Percentiles rank a stretch among this genome's conserved stretches.
These are phyloP conservation scores for Naegleria fowleri DNA, from an alignment of 208 protist species.

Conservation along the genomic window DNA sequence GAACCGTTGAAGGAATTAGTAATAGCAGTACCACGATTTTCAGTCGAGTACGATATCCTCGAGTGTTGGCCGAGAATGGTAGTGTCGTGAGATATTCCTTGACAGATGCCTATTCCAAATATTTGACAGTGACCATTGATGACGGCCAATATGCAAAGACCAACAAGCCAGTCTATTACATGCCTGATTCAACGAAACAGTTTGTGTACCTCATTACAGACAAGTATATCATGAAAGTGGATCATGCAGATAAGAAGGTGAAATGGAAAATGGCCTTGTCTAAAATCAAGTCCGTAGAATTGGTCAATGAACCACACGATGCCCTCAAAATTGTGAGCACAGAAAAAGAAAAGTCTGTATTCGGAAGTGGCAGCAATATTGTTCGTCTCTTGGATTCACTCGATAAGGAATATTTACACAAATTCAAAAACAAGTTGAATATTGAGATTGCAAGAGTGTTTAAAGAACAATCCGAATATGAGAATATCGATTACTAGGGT, in stretches of 20 bases:
- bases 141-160: background rate
- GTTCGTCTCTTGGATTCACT: background rate
- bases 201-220: background rate
- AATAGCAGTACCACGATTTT: background rate
- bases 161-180: background rate
- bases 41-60: background rate
- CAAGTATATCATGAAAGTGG: background rate
- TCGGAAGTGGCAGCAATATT: background rate
- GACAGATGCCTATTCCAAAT: background rate
- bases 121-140: background rate
- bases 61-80: background rate
- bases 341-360: background rate
- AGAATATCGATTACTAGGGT: background rate
- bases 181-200: background rate
- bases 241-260: background rate
- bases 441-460: background rate
- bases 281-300: background rate
- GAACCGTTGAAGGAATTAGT: constrained; percentile 27
- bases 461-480: background rate
- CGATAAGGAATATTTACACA: background rate
- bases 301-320: background rate
- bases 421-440: background rate
- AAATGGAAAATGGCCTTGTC: background rate
- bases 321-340: background rate
- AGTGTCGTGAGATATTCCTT: background rate